A percentile compares a stretch with the other conserved stretches of the same genome.
Conservation (phyloP, 352 stramenopile species). For the Phytophthora tubulina region DNA sequence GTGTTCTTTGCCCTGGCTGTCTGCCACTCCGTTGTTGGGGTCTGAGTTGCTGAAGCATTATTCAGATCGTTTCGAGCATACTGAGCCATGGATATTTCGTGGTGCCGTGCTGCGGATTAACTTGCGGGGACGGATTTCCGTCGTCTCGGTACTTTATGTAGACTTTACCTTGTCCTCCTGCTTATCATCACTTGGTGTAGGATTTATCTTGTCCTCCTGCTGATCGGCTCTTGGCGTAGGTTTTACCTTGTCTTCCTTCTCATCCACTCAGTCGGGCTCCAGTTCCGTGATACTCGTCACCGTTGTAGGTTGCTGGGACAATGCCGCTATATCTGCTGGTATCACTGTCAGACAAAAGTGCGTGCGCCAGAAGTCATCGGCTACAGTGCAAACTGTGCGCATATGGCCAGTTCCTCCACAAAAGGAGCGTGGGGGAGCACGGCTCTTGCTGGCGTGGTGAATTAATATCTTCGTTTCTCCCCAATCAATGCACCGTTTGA, state of each 20-base stretch:
- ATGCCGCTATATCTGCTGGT: not conserved
- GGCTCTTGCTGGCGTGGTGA: not conserved
- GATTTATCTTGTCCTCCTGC: no score
- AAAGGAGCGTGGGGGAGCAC: not conserved
- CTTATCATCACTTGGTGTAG: no score
- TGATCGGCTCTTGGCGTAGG: no score
- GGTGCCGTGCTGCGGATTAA: no score
- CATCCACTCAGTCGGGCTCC: not conserved
- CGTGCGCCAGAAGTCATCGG: not conserved
- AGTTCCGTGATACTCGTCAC: not conserved
- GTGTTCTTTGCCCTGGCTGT: no score
- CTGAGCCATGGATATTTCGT: no score
- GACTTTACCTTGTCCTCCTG: no score
- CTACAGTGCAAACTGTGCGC: not conserved
- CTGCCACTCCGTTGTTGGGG: no score
- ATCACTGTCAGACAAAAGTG: not conserved
- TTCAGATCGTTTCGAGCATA: no score
- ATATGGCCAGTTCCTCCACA: not conserved
- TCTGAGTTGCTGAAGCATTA: no score
- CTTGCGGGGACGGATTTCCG: no score
- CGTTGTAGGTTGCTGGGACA: not conserved
- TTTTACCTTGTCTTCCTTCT: not conserved
- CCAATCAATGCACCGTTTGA: constrained; percentile 1
- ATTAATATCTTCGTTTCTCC: not conserved
- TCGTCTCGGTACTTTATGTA: no score